Conservation (phyloP, 2,329 filamentous ascomycete genomes). For the Ramularia endophylla region DNA sequence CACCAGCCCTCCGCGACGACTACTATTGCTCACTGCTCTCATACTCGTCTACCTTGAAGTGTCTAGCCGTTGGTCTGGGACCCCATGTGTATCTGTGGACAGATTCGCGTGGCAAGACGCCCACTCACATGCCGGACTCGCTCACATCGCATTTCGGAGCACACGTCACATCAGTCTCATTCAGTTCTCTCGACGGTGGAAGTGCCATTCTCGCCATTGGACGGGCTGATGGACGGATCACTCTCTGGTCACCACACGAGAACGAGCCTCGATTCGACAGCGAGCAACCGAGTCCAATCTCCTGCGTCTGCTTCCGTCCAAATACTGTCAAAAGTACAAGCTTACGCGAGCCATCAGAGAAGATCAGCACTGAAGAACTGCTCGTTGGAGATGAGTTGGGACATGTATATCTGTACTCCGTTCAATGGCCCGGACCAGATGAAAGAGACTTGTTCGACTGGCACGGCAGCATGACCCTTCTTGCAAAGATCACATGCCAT, state of each 20-base stretch:
- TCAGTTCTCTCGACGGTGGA: slow-evolving; percentile 71
- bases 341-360: slow-evolving; percentile 41
- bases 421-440: slow-evolving; percentile 67
- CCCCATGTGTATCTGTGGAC: slow-evolving; percentile 85
- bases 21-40: slow-evolving; percentile 92
- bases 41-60: slow-evolving; percentile 68
- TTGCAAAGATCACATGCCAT: slow-evolving; percentile 73
- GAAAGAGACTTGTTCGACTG: slow-evolving; percentile 64
- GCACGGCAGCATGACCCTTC: slow-evolving; percentile 69
- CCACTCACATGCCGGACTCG: slow-evolving; percentile 40
- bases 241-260: slow-evolving; percentile 72
- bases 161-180: slow-evolving; percentile 77
- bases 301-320: slow-evolving; percentile 78
- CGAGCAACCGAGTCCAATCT: slow-evolving; percentile 64
- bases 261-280: slow-evolving; percentile 66
- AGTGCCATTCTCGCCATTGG: slow-evolving; percentile 81
- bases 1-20: slow-evolving; percentile 82
- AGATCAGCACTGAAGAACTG: slow-evolving; percentile 71
- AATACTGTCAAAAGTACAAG: slow-evolving; percentile 48
- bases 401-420: slow-evolving; percentile 76
- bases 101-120: slow-evolving; percentile 52
- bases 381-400: slow-evolving; percentile 80
- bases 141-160: slow-evolving; percentile 46
- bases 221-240: slow-evolving; percentile 68
- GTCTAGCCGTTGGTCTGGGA: slow-evolving; percentile 76